Conservation (phyloP, 2,329 filamentous ascomycete species). For the Claviceps purpurea region DNA sequence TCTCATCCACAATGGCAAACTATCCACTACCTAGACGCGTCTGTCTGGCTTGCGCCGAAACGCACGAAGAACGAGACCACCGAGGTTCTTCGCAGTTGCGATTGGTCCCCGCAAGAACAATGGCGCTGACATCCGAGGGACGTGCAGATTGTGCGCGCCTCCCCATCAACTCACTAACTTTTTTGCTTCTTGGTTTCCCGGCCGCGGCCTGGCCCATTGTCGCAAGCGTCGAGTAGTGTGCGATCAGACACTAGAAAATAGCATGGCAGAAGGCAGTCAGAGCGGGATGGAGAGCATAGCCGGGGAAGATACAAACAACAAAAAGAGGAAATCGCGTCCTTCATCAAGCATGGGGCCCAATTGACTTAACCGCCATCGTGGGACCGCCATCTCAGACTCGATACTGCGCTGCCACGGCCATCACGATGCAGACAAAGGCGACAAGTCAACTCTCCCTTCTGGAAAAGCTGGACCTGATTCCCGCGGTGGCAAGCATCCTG, state of each 20-base stretch:
- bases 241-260: not conserved
- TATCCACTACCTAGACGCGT: too few relatives aligned
- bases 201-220: too few relatives aligned
- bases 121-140: not conserved
- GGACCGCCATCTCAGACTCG: not conserved
- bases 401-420: too few relatives aligned
- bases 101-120: too few relatives aligned
- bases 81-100: too few relatives aligned
- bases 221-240: too few relatives aligned
- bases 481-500: slow-evolving; percentile 8
- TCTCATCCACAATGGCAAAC: too few relatives aligned
- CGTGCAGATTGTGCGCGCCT: not conserved
- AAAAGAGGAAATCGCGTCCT: not conserved
- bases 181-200: too few relatives aligned
- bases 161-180: too few relatives aligned
- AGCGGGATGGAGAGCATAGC: not conserved
- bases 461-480: slow-evolving; percentile 9
- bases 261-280: not conserved
- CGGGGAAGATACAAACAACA: not conserved
- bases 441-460: slow-evolving; percentile 5
- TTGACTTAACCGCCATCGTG: not conserved
- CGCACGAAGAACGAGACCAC: too few relatives aligned
- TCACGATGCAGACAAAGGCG: not conserved
- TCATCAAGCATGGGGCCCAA: not conserved
- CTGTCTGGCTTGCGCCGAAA: too few relatives aligned